Percentiles rank a stretch among this genome's conserved stretches.
phyloP scores from a whole-genome alignment of 2,329 filamentous ascomycete genomes.

The Alternaria conjuncta region DNA sequence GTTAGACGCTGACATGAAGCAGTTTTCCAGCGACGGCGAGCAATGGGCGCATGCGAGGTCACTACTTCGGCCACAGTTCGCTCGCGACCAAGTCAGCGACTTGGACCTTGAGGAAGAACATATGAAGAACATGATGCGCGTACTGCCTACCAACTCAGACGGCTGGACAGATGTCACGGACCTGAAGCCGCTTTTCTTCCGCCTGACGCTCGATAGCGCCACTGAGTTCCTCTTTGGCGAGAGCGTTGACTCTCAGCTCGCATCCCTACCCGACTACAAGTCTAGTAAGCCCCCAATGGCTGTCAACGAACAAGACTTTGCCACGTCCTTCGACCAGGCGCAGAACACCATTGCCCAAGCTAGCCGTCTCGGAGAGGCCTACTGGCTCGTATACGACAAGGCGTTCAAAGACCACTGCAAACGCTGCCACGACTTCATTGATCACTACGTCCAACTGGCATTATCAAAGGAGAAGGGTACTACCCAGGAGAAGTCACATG shows the following conservation, averaged over 20 bases:
- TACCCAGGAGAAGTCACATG: constrained; percentile 15
- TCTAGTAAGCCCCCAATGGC: constrained; percentile 14
- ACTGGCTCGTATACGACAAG: constrained; percentile 39
- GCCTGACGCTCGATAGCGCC: constrained; percentile 48
- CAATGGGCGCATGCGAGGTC: constrained; percentile 41
- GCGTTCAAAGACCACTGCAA: constrained; percentile 38
- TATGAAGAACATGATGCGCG: constrained; percentile 43
- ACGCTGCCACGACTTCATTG: constrained; percentile 35
- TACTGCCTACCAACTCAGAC: constrained; percentile 21
- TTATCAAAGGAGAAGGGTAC: constrained; percentile 23
- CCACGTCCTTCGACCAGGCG: constrained; percentile 29
- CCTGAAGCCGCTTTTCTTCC: constrained; percentile 50
- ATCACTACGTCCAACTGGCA: constrained; percentile 33
- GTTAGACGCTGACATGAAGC: background rate
- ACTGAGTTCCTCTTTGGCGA: constrained; percentile 49
- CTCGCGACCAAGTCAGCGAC: constrained; percentile 40
- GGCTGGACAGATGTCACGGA: constrained; percentile 40
- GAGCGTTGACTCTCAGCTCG: constrained; percentile 39
- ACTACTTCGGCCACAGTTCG: constrained; percentile 47
- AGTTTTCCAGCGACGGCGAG: constrained; percentile 41
- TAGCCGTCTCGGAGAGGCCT: constrained; percentile 36
- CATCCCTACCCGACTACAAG: constrained; percentile 25
- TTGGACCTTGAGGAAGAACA: constrained; percentile 42
- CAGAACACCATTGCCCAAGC: constrained; percentile 23
- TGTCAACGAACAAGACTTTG: constrained; percentile 30